Evolutionary conservation across 2,329 filamentous ascomycete species (phyloP).

Genomic region (Colletotrichum simmondsii): DNA sequence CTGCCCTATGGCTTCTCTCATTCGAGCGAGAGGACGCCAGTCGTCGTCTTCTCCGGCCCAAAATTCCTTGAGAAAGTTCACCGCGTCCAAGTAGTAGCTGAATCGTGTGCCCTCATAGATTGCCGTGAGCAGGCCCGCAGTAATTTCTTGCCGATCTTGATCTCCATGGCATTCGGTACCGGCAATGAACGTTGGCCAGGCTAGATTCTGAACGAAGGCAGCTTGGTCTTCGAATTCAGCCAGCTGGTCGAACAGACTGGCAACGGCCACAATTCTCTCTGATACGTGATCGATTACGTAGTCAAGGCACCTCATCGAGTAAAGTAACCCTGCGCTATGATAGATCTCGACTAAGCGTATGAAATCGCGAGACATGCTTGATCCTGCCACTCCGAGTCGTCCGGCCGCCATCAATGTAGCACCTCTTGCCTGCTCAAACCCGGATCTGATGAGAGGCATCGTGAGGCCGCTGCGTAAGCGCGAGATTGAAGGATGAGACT

Average conservation of each 20-base stretch:
- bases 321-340: background rate
- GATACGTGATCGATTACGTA: background rate
- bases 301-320: background rate
- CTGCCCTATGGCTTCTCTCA: slow-evolving; percentile 37
- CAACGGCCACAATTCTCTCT: background rate
- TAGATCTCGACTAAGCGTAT: background rate
- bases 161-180: background rate
- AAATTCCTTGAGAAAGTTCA: slow-evolving; percentile 39
- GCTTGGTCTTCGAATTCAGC: background rate
- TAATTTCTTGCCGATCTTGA: background rate
- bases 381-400: background rate
- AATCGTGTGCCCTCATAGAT: background rate
- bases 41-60: slow-evolving; percentile 39
- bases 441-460: background rate
- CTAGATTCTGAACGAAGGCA: background rate
- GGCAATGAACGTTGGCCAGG: background rate
- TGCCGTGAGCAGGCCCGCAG: background rate
- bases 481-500: background rate
- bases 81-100: slow-evolving; percentile 23
- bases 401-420: background rate
- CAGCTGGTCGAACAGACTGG: background rate
- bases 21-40: slow-evolving; percentile 41
- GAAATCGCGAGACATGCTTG: background rate
- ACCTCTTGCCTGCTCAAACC: background rate
- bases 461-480: background rate